Percentiles rank a stretch among this genome's conserved stretches.
phyloP scores from a whole-genome alignment of 208 protist species.

The Naegleria gruberi region DNA sequence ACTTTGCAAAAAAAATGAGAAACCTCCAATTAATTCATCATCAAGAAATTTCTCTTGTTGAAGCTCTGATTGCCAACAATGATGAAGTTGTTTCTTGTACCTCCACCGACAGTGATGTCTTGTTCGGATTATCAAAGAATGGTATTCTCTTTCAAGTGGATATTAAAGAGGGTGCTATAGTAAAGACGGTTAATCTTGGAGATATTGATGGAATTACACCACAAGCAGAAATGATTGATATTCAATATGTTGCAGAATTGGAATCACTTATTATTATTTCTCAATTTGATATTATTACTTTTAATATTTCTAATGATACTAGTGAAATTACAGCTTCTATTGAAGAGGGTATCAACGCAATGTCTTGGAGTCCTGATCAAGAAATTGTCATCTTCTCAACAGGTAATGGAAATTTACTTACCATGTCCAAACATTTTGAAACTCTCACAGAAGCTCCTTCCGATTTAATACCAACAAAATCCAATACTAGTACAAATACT shows the following conservation, averaged over 20 bases:
- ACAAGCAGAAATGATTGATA: background rate
- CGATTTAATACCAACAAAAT: background rate
- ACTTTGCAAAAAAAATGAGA: background rate
- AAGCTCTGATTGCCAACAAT: no score
- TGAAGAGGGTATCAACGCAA: conserved; percentile 11
- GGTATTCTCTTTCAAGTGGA: background rate
- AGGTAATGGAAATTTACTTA: background rate
- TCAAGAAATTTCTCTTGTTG: background rate
- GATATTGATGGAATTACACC: background rate
- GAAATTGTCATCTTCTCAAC: conserved; percentile 24
- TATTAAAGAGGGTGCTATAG: background rate
- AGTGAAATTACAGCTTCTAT: conserved; percentile 16
- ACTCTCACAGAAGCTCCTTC: background rate
- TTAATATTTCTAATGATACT: background rate
- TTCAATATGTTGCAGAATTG: conserved; percentile 9
- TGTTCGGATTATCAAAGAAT: background rate
- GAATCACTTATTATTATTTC: background rate
- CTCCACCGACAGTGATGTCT: background rate
- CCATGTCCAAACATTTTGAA: conserved; percentile 22
- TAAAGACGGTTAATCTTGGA: background rate
- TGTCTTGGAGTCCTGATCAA: conserved; percentile 28
- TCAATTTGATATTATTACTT: conserved; percentile 11
- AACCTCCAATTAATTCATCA: background rate
- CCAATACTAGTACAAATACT: background rate
- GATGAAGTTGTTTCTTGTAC: background rate